Evolutionary conservation across 345 rosid genomes (phyloP).

Genomic region (Laguncularia racemosa): DNA sequence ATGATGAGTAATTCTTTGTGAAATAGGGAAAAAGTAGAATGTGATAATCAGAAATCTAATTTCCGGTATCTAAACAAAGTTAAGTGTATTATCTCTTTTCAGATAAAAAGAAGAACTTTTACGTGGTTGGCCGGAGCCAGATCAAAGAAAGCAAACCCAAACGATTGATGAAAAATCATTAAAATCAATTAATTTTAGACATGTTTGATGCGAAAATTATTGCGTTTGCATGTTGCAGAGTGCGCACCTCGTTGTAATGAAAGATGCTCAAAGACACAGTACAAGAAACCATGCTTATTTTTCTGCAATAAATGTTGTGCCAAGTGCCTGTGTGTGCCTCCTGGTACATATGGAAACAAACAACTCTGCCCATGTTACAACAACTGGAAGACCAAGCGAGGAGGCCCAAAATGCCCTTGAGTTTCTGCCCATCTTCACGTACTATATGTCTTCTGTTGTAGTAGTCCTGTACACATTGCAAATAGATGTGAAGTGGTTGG

Average conservation of each 20-base stretch:
- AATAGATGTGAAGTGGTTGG: no score
- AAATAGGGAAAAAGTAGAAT: no score
- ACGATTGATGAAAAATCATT: background rate
- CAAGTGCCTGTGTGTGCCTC: constrained; percentile 63
- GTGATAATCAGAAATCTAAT: no score
- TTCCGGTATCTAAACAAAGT: no score
- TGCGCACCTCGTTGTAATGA: constrained; percentile 30
- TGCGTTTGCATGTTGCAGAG: constrained; percentile 16
- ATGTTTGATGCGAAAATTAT: background rate
- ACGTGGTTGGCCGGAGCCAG: no score
- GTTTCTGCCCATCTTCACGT: no score
- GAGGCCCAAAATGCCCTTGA: constrained; percentile 58
- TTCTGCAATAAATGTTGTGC: constrained; percentile 61
- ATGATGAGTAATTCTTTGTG: no score
- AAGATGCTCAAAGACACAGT: constrained; percentile 48
- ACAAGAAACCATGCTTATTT: constrained; percentile 53
- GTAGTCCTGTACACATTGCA: no score
- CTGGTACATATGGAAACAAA: constrained; percentile 56
- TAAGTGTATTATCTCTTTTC: no score
- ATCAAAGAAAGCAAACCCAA: no score
- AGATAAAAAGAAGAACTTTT: no score
- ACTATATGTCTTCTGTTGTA: no score
- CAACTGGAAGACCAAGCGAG: constrained; percentile 49
- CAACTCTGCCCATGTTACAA: constrained; percentile 51
- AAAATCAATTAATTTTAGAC: background rate